Base-by-base conservation (phyloP, 2,329 filamentous ascomycete genomes). In the Aspergillus cejpii region DNA sequence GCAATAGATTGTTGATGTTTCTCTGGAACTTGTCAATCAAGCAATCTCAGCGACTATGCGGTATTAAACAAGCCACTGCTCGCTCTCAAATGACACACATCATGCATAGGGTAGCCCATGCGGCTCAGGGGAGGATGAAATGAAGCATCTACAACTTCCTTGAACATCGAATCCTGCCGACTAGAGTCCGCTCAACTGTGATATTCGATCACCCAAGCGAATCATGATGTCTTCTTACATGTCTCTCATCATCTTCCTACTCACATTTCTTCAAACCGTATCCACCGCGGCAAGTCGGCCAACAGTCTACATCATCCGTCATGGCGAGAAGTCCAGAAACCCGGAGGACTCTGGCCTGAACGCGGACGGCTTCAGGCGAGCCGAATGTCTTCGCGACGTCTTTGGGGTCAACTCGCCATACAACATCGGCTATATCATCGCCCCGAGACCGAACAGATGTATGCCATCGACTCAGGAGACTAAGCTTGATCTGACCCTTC, bases 241-340 rank as follows among this genome's bases (percentile, higher is more conserved):
- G 3, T 19, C 20, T 12, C 21, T 38, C 43, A 15, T 43, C 6
- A 44, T 20, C 17, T 34, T 39, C 14, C 34, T 17, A 4, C 39
- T 37, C 21, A 37, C 6, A 31, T 37, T 14, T 31, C 26, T 5
- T 5, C 27, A 37, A 10, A 31, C 20, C 6, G 12, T 45, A 12
- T 15, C 31, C 2, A 44, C 38, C 12, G 53, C 49, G 12, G 45
- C 48, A 6, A 10, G 23, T 12, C 44, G 42, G 1, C 56, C 61
- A 14, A 61, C 50, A 6, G 51, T 63, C 14, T 63, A 57, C 26
- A 46, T 64, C 14, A 60, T 64, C 38, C 59, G 61, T 7, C 61
- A 64, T 38, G 61, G 56, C 26, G 61, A 64, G 40, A 63, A 63
- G 24, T 49, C 61, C 5, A 39, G 15, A 1, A 38, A 61, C 26